phyloP scores from a whole-genome alignment of 106 monocot genomes.

The Triglochin maritima region DNA sequence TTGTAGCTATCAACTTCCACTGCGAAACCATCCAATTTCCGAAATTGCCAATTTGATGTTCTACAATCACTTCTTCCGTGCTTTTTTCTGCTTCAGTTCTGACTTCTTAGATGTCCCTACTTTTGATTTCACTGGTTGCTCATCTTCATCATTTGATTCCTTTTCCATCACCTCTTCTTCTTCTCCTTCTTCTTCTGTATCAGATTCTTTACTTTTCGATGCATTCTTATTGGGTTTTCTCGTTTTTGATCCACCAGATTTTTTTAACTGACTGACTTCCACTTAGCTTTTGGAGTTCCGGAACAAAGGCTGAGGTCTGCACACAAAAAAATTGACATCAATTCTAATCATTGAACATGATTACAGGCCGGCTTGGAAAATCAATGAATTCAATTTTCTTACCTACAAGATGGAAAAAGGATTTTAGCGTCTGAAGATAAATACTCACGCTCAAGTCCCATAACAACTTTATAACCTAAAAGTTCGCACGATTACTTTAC shows the following conservation, averaged over 20 bases:
- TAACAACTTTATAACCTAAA: too few relatives aligned
- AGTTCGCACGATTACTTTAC: too few relatives aligned
- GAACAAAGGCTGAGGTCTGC: constrained; percentile 83
- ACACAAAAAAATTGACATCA: not conserved
- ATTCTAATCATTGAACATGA: too few relatives aligned
- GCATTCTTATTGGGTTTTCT: not conserved
- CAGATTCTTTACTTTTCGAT: constrained; percentile 7
- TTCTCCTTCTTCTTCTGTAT: constrained; percentile 13
- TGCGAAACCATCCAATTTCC: too few relatives aligned
- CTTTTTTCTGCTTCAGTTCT: constrained; percentile 4
- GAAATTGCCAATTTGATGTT: too few relatives aligned
- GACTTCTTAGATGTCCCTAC: not conserved
- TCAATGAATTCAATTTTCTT: constrained; percentile 81
- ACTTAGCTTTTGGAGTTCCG: constrained; percentile 63
- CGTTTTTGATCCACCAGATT: constrained; percentile 2
- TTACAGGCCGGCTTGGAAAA: not conserved
- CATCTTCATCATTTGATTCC: not conserved
- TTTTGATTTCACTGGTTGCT: not conserved
- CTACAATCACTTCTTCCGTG: not conserved
- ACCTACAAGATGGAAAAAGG: constrained; percentile 27
- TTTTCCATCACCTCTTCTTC: constrained; percentile 3
- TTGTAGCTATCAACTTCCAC: too few relatives aligned
- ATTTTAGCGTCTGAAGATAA: not conserved
- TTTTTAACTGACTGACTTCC: constrained; percentile 17
- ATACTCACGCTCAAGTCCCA: too few relatives aligned